These are phyloP conservation scores for Fusarium sacchari DNA, from an alignment of 2,329 filamentous ascomycete species.

Conservation along the genomic window DNA sequence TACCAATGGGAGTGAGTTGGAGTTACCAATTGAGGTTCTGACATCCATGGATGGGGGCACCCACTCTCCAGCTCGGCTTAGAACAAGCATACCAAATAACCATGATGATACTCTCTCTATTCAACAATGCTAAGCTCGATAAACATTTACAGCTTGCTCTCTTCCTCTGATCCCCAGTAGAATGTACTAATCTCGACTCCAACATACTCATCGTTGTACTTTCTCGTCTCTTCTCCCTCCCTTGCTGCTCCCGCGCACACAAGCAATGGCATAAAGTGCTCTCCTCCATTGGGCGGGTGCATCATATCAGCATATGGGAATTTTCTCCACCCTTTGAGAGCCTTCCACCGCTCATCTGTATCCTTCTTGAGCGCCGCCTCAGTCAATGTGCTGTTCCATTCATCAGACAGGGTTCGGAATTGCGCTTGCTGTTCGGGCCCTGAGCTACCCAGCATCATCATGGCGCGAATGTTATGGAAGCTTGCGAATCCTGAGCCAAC, in stretches of 20 bases:
- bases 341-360: slow-evolving; percentile 49
- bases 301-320: slow-evolving; percentile 61
- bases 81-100: slow-evolving; percentile 24
- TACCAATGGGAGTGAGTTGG: slow-evolving; percentile 9
- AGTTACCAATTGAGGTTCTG: slow-evolving; percentile 5
- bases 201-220: slow-evolving; percentile 60
- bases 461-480: slow-evolving; percentile 63
- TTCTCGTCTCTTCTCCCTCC: slow-evolving; percentile 53
- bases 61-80: not conserved
- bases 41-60: not conserved
- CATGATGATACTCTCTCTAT: not conserved
- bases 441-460: slow-evolving; percentile 51
- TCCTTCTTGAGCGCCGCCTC: slow-evolving; percentile 51
- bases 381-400: slow-evolving; percentile 60
- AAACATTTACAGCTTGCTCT: slow-evolving; percentile 6
- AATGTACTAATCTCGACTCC: slow-evolving; percentile 64
- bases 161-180: slow-evolving; percentile 59
- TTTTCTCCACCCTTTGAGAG: slow-evolving; percentile 58
- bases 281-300: slow-evolving; percentile 63
- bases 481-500: slow-evolving; percentile 69
- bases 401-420: slow-evolving; percentile 43
- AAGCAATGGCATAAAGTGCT: slow-evolving; percentile 69
- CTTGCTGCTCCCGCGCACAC: slow-evolving; percentile 64
- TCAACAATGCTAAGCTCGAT: not conserved
- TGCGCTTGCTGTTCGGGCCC: slow-evolving; percentile 32